phyloP scores from a whole-genome alignment of 345 rosid species.

The Cardamine chenopodiifolia region DNA sequence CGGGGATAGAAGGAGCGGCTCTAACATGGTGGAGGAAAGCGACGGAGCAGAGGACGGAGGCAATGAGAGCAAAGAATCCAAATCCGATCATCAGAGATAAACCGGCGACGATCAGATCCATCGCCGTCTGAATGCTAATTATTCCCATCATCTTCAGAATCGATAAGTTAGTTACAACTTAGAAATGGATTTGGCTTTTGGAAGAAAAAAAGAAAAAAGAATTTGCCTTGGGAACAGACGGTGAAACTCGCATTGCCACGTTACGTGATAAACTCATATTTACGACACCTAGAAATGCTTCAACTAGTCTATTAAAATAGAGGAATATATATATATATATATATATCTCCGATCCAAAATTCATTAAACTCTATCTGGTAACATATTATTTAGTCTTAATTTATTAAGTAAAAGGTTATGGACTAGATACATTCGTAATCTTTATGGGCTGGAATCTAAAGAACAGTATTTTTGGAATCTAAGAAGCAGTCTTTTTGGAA shows the following conservation, averaged over 20 bases:
- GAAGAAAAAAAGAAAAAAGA: background rate
- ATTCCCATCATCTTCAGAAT: constrained; percentile 31
- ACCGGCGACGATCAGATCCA: constrained; percentile 74
- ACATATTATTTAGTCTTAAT: background rate
- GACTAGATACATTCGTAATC: background rate
- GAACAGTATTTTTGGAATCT: background rate
- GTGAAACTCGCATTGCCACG: constrained; percentile 25
- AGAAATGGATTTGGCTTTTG: background rate
- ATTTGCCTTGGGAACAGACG: background rate
- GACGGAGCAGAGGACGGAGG: constrained; percentile 69
- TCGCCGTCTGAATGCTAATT: constrained; percentile 37
- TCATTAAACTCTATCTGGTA: background rate
- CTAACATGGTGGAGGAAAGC: constrained; percentile 70
- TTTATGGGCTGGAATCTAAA: background rate
- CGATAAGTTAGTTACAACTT: background rate
- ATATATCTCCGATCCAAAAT: background rate
- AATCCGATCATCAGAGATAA: constrained; percentile 70
- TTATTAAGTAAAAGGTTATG: background rate
- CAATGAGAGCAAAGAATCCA: constrained; percentile 64
- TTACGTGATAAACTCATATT: constrained; percentile 16
- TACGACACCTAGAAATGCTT: background rate
- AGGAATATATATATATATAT: too few relatives aligned
- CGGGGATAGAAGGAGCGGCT: constrained; percentile 37
- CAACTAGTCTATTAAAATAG: background rate
- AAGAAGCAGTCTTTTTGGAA: background rate